phyloP scores from a whole-genome alignment of 495 filamentous ascomycete genomes.

The Lindgomyces ingoldianus region DNA sequence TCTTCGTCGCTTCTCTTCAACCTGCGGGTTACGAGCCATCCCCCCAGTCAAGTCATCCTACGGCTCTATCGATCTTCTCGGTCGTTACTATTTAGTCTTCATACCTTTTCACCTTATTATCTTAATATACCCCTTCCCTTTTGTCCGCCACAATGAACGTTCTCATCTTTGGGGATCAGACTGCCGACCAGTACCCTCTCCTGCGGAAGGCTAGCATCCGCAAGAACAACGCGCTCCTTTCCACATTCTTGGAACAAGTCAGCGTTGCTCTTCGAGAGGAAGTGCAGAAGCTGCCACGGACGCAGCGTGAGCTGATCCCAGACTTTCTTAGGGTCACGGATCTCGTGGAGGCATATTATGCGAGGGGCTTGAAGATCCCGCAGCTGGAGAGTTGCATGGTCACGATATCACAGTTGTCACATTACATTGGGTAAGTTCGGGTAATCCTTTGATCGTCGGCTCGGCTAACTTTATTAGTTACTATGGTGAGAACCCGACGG shows the following conservation, averaged over 20 bases:
- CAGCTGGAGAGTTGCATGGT: constrained; percentile 68
- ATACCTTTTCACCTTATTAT: constrained; percentile 1
- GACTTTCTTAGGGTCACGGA: constrained; percentile 69
- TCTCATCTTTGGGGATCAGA: constrained; percentile 73
- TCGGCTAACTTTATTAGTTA: constrained; percentile 50
- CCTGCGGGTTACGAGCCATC: neutral
- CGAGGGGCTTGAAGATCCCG: constrained; percentile 56
- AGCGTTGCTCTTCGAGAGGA: constrained; percentile 65
- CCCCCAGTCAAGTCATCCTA: neutral
- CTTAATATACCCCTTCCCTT: constrained; percentile 26
- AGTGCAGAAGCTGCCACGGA: constrained; percentile 59
- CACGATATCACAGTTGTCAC: constrained; percentile 69
- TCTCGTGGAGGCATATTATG: constrained; percentile 66
- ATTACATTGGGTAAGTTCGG: constrained; percentile 70
- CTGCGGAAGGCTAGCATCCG: constrained; percentile 63
- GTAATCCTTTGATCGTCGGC: constrained; percentile 12
- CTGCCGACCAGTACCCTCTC: constrained; percentile 67
- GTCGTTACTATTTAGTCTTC: neutral
- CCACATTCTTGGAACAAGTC: constrained; percentile 64
- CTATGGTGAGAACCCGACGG: constrained; percentile 53
- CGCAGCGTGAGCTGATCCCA: constrained; percentile 64
- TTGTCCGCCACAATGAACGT: constrained; percentile 42
- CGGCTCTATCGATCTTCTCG: neutral
- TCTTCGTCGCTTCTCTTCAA: neutral
- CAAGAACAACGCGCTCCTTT: constrained; percentile 65